These are phyloP conservation scores for Scutellaria baicalensis DNA, from an alignment of 257 asterid species.

Conservation along the genomic window DNA sequence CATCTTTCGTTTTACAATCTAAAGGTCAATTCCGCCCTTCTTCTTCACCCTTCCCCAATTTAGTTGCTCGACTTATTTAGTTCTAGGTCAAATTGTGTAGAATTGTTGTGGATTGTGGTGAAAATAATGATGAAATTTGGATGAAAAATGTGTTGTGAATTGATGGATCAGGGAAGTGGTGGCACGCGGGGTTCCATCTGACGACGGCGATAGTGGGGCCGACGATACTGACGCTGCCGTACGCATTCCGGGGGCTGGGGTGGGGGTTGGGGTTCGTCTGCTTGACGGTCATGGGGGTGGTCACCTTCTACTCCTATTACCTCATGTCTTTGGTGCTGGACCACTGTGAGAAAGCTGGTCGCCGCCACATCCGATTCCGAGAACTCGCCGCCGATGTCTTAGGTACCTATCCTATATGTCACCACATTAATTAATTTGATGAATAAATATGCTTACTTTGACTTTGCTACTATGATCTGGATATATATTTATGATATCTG, in stretches of 20 bases:
- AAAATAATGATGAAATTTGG: not conserved
- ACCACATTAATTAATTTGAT: too few relatives aligned
- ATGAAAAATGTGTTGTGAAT: not conserved
- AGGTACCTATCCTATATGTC: too few relatives aligned
- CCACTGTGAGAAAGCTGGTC: slow-evolving; percentile 94
- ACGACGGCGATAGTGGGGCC: slow-evolving; percentile 99
- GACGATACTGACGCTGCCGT: slow-evolving; percentile 76
- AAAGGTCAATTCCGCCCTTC: slow-evolving; percentile 35
- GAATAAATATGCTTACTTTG: not conserved
- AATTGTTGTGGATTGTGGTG: not conserved
- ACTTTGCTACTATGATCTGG: not conserved
- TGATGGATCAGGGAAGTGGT: slow-evolving; percentile 62
- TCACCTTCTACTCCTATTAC: slow-evolving; percentile 83
- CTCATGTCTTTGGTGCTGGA: slow-evolving; percentile 94
- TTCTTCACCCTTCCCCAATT: not conserved
- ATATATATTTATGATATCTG: too few relatives aligned
- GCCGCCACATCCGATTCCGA: slow-evolving; percentile 96
- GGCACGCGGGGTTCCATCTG: slow-evolving; percentile 96
- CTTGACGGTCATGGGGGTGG: slow-evolving; percentile 84
- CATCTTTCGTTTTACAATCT: slow-evolving; percentile 63
- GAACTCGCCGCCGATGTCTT: slow-evolving; percentile 95
- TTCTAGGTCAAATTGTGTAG: not conserved
- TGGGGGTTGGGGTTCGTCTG: slow-evolving; percentile 73
- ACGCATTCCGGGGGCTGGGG: slow-evolving; percentile 88
- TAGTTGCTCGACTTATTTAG: not conserved